Evolutionary conservation across 23 red algal species (phyloP).

Genomic region (Pyropia yezoensis): DNA sequence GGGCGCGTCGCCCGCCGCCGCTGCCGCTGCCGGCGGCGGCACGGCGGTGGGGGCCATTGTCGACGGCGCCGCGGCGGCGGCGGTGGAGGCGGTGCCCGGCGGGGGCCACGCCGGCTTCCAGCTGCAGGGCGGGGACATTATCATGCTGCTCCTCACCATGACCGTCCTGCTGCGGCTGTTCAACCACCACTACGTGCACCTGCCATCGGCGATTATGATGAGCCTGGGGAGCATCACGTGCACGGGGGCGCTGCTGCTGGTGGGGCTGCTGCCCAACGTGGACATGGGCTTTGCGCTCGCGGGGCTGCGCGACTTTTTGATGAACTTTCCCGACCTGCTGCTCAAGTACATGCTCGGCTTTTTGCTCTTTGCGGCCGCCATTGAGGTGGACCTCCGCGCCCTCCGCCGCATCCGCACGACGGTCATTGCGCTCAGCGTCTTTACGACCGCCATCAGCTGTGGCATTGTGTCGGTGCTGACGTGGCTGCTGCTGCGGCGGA

Average conservation of each 20-base stretch:
- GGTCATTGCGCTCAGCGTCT: constrained; percentile 45
- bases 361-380: constrained; percentile 86
- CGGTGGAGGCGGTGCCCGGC: no score
- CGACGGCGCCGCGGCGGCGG: no score
- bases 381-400: constrained; percentile 83
- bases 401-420: constrained; percentile 74
- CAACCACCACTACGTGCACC: constrained; percentile 59
- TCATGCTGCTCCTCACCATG: constrained; percentile 60
- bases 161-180: constrained; percentile 45
- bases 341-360: constrained; percentile 93
- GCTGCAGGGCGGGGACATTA: constrained; percentile 39
- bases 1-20: no score
- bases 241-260: constrained; percentile 44
- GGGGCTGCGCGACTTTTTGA: constrained; percentile 43
- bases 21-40: no score
- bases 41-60: no score
- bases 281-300: constrained; percentile 21
- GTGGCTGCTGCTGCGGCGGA: constrained; percentile 46
- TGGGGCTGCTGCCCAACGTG: constrained; percentile 38
- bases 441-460: constrained; percentile 59
- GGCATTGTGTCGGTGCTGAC: constrained; percentile 65
- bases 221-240: constrained; percentile 54
- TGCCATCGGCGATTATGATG: constrained; percentile 58
- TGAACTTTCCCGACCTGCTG: constrained; percentile 77
- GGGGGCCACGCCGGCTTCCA: no score